Evolutionary conservation across 176 grass and related monocot species (phyloP).

Genomic region (Saccharum officinarum): DNA sequence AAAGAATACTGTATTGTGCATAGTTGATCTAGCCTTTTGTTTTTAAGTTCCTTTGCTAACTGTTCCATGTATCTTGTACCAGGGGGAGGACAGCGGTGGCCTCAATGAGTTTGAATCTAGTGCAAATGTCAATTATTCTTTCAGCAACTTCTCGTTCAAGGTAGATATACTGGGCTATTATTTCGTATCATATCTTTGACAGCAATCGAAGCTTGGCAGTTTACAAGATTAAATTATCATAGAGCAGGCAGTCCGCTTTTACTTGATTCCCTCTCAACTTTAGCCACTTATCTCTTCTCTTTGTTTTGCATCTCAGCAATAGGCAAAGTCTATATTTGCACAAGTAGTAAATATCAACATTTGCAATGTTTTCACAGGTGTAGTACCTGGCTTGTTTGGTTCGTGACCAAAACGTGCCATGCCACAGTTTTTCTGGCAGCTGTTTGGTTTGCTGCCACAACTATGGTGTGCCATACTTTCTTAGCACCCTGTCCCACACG

Average conservation of each 20-base stretch:
- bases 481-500: too few relatives aligned
- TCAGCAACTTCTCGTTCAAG: slow-evolving; percentile 99
- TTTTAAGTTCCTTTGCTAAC: too few relatives aligned
- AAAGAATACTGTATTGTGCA: neutral
- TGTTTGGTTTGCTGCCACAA: too few relatives aligned
- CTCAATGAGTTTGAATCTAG: slow-evolving; percentile 78
- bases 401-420: too few relatives aligned
- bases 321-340: slow-evolving; percentile 9
- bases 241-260: neutral
- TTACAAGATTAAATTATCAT: neutral
- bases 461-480: too few relatives aligned
- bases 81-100: slow-evolving; percentile 83
- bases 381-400: too few relatives aligned
- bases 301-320: neutral
- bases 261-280: neutral
- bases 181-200: neutral
- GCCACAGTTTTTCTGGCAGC: too few relatives aligned
- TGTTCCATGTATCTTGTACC: slow-evolving; percentile 33
- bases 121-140: slow-evolving; percentile 93
- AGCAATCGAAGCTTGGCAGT: neutral
- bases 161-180: slow-evolving; percentile 36
- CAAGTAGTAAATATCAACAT: neutral
- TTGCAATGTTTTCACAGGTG: neutral
- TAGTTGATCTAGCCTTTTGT: slow-evolving; percentile 1
- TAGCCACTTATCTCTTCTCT: neutral